Evolutionary conservation across 2,329 filamentous ascomycete genomes (phyloP), one percentile per base, ranked within the genome.

Genomic region (Xylariaceae sp.): DNA sequence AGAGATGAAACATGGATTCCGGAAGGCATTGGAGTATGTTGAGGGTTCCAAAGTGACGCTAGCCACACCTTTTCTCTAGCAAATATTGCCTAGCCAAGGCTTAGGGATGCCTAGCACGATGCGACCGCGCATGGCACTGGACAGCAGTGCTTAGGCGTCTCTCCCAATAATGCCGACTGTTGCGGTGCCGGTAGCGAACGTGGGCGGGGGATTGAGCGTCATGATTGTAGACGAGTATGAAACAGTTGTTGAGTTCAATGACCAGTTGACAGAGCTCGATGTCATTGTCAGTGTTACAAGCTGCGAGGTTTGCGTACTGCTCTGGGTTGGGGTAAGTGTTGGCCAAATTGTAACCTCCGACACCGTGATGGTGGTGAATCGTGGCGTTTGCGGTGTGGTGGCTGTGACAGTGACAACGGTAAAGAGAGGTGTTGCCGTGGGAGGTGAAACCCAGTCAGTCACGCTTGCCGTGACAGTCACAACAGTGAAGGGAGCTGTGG

Each of bases 341-440:
- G 57, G 52, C 52, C 49, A 53, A 37, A 60, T 18, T 15, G 57
- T 60, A 19, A 60, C 50, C 47, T 59, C 57, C 10, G 57, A 59
- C 21, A 59, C 57, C 15, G 57, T 59, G 34, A 59, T 44, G 6
- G 57, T 59, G 9, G 55, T 50, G 13, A 59, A 50, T 29, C 43
- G 43, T 6, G 51, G 54, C 26, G 51, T 48, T 12, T 16, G 12
- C 49, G 45, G 19, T 51, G 49, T 45, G 48, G 46, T 44, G 12
- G 52, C 57, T 6, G 55, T 59, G 41, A 59, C 52, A 46, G 57
- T 59, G 32, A 59, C n/a, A n/a, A n/a, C n/a, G n/a, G n/a, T n/a
- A n/a, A n/a, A n/a, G n/a, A n/a, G n/a, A 36, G 47, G 52, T 21
- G 19, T 19, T 32, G 19, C 43, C 15, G 49, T 39, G 2, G 34